Percentiles rank a stretch among this genome's conserved stretches.
These are phyloP conservation scores for Cladosporium phlei DNA, from an alignment of 2,329 filamentous ascomycete genomes.

Conservation along the genomic window DNA sequence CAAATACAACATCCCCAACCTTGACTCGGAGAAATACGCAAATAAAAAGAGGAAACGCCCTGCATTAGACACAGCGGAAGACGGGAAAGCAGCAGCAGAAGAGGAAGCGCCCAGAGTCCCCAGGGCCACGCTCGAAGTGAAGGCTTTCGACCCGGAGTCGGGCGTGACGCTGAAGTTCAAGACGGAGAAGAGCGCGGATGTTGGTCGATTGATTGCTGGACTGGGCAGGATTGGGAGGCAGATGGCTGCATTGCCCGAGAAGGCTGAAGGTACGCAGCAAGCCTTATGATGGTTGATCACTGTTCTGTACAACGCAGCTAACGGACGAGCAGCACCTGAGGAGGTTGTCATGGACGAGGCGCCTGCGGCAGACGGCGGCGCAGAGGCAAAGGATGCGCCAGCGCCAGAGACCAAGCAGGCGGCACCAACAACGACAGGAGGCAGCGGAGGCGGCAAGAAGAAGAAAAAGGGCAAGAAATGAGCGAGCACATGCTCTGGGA, in stretches of 20 bases:
- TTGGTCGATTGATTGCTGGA: constrained; percentile 72
- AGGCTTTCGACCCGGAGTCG: constrained; percentile 79
- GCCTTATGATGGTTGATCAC: not conserved
- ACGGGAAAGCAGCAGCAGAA: constrained; percentile 29
- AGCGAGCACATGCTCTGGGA: constrained; percentile 11
- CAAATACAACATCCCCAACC: constrained; percentile 67
- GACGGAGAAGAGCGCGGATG: constrained; percentile 86
- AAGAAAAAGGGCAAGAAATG: constrained; percentile 50
- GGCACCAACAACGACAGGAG: constrained; percentile 17
- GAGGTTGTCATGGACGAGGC: constrained; percentile 33
- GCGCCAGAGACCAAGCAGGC: constrained; percentile 11
- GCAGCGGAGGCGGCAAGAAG: constrained; percentile 42
- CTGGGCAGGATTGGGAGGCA: constrained; percentile 69
- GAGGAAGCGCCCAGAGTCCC: constrained; percentile 44
- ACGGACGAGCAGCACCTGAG: constrained; percentile 9
- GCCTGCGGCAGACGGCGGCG: constrained; percentile 19
- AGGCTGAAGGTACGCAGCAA: constrained; percentile 31
- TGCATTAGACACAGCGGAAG: constrained; percentile 19
- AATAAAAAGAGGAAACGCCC: constrained; percentile 23
- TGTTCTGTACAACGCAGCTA: constrained; percentile 4
- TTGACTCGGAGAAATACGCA: constrained; percentile 30
- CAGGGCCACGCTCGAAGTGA: constrained; percentile 70
- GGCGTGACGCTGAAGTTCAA: constrained; percentile 85
- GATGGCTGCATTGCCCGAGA: constrained; percentile 49
- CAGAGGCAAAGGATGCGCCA: constrained; percentile 17